Evolutionary conservation across 257 asterid genomes (phyloP), one percentile per base, ranked within the genome.

Genomic region (Mentha longifolia): DNA sequence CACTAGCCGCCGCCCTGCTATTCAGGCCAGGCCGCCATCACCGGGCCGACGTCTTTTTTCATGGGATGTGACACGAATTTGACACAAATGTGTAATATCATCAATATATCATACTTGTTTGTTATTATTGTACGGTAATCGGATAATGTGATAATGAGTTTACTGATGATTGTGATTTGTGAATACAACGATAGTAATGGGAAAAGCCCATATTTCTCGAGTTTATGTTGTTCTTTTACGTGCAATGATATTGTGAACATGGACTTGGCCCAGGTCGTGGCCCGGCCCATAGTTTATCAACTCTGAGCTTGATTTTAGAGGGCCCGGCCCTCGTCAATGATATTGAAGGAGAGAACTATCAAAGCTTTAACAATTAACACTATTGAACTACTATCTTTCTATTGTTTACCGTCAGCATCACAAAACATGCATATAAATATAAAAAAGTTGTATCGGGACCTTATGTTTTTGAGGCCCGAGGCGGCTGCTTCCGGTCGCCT

Each of bases 21-120:
- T 1, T 16, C 14, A 0, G 16, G 68, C 60, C 6, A 42, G 58
- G 51, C 65, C 52, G 43, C 74, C 78, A 2, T 25, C 19, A 3
- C 6, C 70, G 65, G 47, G 63, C 15, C 52, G 20, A 6, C 17
- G 54, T 5, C 22, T 33, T 50, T 43, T 72, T 9, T 12, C 35
- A 59, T 67, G n/a, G 56, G 33, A 20, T 35, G 58, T 58, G 58
- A 67, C 69, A 15, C 22, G 30, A 67, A 2, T 49, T 19, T 41
- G 50, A 9, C 9, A 7, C 19, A 0, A 9, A 30, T 1, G 42
- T 67, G 57, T 45, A 5, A 35, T 35, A 35, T 11, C 15, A 60
- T 55, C n/a, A 20, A 54, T 54, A 3, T 54, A 20, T 9, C 14
- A 10, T 10, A 19, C 20, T 54, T 1, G 9, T 6, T 54, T 54